Base-by-base conservation (phyloP, 1,284 basidiomycete genomes). In the Ceratobasidium sp. region DNA sequence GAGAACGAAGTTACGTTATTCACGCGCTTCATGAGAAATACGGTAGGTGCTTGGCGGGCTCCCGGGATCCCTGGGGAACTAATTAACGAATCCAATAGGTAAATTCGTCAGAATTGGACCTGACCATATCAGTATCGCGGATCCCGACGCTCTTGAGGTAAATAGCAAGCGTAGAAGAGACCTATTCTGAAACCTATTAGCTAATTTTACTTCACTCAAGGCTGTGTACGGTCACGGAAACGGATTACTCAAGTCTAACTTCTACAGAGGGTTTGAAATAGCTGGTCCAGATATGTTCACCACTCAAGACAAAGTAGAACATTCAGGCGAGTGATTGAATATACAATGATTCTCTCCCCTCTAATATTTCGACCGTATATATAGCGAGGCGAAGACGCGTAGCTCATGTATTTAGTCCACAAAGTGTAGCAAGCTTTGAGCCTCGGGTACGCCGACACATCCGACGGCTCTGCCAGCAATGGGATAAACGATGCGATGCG, bases 71-170 rank as follows among this genome's bases (percentile, higher is more conserved):
- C 39, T 73, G 23, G 42, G 9, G 12, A 5, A 63, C 56, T 56
- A 70, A 64, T 26, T 1, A 23, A 44, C 15, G 60, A 2, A 9
- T 33, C n/a, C 13, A 20, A 6, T 79, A 94, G 94, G 94, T 55
- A 90, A 90, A 1, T 88, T 95, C 71, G 93, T 96, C n/a, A 93
- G 96, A 80, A 87, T 97, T 78, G 94, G 94, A 0, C 95, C 96
- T 0, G 95, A 96, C 84, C 94, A 97, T 82, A 86, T 96, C 33
- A 96, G 94, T 4, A 89, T 97, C 75, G 90, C 94, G 20, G 92
- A 95, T 83, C 93, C 94, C 0, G 90, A 90, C 0, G 95, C 94
- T 0, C 89, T 75, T 4, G 60, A 75, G 44, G 72, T 75, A 58
- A 6, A 42, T 40, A 20, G 13, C 49, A 3, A 23, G 23, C 96